phyloP scores from a whole-genome alignment of 2,329 filamentous ascomycete genomes.

The Calonectria pteridis region DNA sequence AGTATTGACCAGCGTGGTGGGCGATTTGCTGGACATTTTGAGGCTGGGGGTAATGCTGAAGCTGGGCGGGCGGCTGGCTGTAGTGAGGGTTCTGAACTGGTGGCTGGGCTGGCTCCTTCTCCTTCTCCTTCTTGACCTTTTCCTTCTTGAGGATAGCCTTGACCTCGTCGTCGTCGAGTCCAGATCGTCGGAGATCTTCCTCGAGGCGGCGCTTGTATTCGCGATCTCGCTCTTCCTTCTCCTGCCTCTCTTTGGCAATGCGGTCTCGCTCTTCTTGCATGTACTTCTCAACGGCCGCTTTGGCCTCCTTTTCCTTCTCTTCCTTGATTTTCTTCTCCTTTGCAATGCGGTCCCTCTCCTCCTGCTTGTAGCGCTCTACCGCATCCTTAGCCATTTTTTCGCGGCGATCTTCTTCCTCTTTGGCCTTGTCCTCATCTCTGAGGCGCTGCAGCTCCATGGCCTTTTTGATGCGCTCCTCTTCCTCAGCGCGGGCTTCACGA shows the following conservation, averaged over 20 bases:
- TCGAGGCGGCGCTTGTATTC: conserved; percentile 69
- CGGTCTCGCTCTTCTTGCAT: conserved; percentile 60
- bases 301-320: conserved; percentile 62
- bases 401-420: conserved; percentile 49
- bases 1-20: neutral
- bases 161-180: conserved; percentile 70
- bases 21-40: neutral
- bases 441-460: conserved; percentile 65
- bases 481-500: conserved; percentile 60
- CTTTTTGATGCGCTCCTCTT: conserved; percentile 64
- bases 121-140: conserved; percentile 55
- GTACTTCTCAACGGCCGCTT: conserved; percentile 63
- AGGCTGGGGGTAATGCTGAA: neutral
- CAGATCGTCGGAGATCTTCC: conserved; percentile 69
- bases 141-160: conserved; percentile 70
- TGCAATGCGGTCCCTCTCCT: conserved; percentile 58
- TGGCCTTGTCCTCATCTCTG: conserved; percentile 57
- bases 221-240: conserved; percentile 54
- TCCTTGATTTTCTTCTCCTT: conserved; percentile 62
- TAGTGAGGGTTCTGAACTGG: conserved; percentile 16
- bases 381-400: conserved; percentile 64
- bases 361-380: conserved; percentile 63
- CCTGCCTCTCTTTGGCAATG: conserved; percentile 60
- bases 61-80: neutral
- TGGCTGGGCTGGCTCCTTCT: conserved; percentile 29